A percentile compares a stretch with the other conserved stretches of the same genome.
These are phyloP conservation scores for Pyrenula massariospora DNA, from an alignment of 495 filamentous ascomycete species.

Conservation along the genomic window DNA sequence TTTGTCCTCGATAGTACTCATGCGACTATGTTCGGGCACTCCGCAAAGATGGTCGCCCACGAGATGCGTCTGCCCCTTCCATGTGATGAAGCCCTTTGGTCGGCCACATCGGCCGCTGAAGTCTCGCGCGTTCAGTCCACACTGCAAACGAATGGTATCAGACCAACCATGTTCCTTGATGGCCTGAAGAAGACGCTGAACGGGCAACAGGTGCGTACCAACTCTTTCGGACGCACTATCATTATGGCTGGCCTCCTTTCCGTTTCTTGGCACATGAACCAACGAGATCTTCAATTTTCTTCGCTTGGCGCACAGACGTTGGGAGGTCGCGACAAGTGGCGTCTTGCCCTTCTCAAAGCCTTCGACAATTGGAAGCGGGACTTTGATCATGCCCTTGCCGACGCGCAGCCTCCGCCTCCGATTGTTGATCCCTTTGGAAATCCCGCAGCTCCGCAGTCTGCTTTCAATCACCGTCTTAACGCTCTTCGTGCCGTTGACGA, in stretches of 20 bases:
- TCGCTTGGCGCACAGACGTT: constrained; percentile 72
- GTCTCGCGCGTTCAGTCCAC: constrained; percentile 79
- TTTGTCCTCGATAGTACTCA: constrained; percentile 95
- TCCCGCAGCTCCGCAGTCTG: constrained; percentile 13
- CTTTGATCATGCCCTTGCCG: constrained; percentile 71
- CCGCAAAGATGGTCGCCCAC: constrained; percentile 92
- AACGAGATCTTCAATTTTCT: constrained; percentile 87
- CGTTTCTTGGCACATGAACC: constrained; percentile 96
- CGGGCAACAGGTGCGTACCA: constrained; percentile 77
- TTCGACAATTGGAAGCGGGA: constrained; percentile 94
- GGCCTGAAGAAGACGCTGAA: constrained; percentile 85
- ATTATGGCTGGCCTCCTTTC: constrained; percentile 90
- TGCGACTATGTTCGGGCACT: constrained; percentile 97
- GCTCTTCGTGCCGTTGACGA: constrained; percentile 38
- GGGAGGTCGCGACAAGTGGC: constrained; percentile 87
- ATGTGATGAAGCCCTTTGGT: constrained; percentile 91
- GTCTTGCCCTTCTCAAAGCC: constrained; percentile 71
- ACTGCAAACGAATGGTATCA: constrained; percentile 70
- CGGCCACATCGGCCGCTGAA: constrained; percentile 78
- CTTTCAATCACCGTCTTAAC: constrained; percentile 5
- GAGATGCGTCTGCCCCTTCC: constrained; percentile 88
- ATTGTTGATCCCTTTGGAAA: constrained; percentile 16
- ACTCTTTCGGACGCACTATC: constrained; percentile 88
- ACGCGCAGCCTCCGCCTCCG: constrained; percentile 22
- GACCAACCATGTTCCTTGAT: constrained; percentile 81